These are phyloP conservation scores for Amaranthus hypochondriacus DNA, from an alignment of 148 eudicot species.

Conservation along the genomic window DNA sequence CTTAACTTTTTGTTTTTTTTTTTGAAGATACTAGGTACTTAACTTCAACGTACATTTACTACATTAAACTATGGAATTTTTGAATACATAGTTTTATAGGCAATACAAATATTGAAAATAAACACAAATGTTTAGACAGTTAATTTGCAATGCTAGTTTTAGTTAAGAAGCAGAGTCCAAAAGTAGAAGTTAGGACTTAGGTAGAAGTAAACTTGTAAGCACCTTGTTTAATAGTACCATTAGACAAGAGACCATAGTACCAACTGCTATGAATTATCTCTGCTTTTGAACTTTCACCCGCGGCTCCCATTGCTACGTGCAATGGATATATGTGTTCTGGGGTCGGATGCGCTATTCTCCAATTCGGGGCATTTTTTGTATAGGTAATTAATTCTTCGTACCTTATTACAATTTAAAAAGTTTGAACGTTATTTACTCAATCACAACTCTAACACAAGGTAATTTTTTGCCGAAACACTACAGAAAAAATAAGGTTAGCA, in stretches of 20 bases:
- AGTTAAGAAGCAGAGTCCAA: background rate
- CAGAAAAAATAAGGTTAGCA: no score
- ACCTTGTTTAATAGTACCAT: conserved; percentile 30
- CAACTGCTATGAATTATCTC: conserved; percentile 75
- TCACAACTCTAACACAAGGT: no score
- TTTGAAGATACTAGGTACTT: no score
- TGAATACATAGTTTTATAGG: no score
- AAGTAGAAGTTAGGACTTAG: background rate
- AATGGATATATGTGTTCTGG: conserved; percentile 80
- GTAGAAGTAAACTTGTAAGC: conserved; percentile 56
- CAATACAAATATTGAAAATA: no score
- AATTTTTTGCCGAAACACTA: no score
- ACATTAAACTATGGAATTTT: no score
- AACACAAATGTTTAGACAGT: no score
- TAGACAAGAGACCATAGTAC: conserved; percentile 45
- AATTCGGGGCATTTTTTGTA: conserved; percentile 56
- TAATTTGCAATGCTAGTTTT: no score
- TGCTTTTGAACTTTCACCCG: conserved; percentile 54
- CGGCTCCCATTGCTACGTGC: conserved; percentile 82
- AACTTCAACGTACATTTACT: no score
- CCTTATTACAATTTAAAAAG: conserved; percentile 18
- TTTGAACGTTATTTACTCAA: background rate
- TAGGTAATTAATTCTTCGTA: conserved; percentile 56
- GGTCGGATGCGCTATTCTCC: conserved; percentile 58
- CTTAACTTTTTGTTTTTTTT: no score